Percentiles rank a stretch among this genome's conserved stretches.
Conservation (phyloP, 495 filamentous ascomycete genomes). For the Daldinia decipiens region DNA sequence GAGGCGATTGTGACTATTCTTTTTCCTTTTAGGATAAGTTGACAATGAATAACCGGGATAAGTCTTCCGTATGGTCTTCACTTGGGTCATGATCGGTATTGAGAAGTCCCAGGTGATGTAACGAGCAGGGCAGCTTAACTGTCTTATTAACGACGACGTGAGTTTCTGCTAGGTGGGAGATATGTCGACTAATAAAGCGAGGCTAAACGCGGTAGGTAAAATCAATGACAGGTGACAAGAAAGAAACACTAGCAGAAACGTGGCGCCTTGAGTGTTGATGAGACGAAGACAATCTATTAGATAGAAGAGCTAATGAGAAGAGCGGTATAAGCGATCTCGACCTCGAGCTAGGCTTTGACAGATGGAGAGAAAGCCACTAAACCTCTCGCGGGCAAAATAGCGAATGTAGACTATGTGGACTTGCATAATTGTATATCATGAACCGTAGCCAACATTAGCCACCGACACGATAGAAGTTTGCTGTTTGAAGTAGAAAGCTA, state of each 20-base stretch:
- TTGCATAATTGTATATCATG: conserved; percentile 4
- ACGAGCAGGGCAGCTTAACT: background rate
- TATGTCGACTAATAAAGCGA: background rate
- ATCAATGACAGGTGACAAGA: conserved; percentile 15
- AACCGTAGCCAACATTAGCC: background rate
- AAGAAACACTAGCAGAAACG: background rate
- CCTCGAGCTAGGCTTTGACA: conserved; percentile 13
- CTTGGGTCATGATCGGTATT: conserved; percentile 12
- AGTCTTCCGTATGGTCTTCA: background rate
- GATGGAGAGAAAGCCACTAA: conserved; percentile 12
- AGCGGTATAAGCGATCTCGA: conserved; percentile 2
- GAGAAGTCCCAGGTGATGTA: background rate
- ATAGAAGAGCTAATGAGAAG: conserved; percentile 14
- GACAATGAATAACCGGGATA: background rate
- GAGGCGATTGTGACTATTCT: background rate
- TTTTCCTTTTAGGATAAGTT: background rate
- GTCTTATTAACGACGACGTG: background rate
- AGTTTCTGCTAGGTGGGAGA: too few relatives aligned
- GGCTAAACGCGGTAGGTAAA: background rate
- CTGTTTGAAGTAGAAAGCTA: background rate
- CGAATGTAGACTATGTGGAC: conserved; percentile 1
- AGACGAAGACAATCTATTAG: conserved; percentile 2
- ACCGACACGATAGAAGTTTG: background rate
- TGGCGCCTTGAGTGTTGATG: background rate
- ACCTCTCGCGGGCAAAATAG: conserved; percentile 31